A percentile compares a stretch with the other conserved stretches of the same genome.
phyloP scores from a whole-genome alignment of 345 rosid genomes.

The Dimocarpus longan region DNA sequence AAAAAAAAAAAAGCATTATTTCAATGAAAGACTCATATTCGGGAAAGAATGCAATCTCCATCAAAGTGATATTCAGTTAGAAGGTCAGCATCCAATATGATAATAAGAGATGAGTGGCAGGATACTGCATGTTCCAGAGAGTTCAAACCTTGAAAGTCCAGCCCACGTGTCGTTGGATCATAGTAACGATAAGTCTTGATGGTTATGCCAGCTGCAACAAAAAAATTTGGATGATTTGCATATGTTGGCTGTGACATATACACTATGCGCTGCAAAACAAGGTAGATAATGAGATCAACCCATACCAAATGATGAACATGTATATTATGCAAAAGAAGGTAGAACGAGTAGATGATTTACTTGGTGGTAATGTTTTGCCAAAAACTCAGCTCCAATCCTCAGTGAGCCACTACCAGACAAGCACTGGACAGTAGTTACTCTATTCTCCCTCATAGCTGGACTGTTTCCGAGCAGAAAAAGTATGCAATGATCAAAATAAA shows the following conservation, averaged over 20 bases:
- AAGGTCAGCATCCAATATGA: neutral
- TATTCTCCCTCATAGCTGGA: slow-evolving; percentile 68
- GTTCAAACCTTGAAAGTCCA: slow-evolving; percentile 49
- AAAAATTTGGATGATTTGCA: slow-evolving; percentile 48
- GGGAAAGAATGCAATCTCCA: neutral
- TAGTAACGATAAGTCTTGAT: slow-evolving; percentile 48
- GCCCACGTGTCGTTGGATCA: slow-evolving; percentile 44
- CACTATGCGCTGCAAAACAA: slow-evolving; percentile 36
- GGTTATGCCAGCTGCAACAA: slow-evolving; percentile 35
- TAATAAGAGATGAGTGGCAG: neutral
- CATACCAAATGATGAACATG: slow-evolving; percentile 1
- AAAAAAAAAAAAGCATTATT: neutral
- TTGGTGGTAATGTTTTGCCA: slow-evolving; percentile 76
- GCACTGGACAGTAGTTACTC: slow-evolving; percentile 87
- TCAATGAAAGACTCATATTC: neutral
- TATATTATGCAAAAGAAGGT: neutral
- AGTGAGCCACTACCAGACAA: slow-evolving; percentile 95
- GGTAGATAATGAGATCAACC: neutral
- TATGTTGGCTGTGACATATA: slow-evolving; percentile 47
- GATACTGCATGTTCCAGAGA: neutral
- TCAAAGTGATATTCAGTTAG: neutral
- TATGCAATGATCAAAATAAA: slow-evolving; percentile 18
- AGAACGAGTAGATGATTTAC: slow-evolving; percentile 31
- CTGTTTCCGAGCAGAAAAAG: slow-evolving; percentile 37
- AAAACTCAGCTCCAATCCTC: slow-evolving; percentile 95